These are phyloP conservation scores for Hypoxylon sp. DNA, from an alignment of 2,329 filamentous ascomycete species.

Conservation along the genomic window DNA sequence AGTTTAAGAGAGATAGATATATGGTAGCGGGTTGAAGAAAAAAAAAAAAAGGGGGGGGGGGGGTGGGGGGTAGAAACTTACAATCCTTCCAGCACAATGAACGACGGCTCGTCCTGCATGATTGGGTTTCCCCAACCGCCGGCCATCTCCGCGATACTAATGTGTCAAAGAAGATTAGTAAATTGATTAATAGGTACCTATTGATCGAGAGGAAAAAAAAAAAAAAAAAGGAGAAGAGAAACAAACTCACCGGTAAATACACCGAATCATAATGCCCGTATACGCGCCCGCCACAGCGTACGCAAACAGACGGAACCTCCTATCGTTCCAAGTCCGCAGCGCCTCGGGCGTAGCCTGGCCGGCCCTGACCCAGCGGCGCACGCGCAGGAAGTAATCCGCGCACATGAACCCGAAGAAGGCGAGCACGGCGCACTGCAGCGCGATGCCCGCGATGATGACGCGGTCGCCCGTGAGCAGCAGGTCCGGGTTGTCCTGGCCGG, in stretches of 20 bases:
- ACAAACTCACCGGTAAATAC: constrained; percentile 60
- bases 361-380: constrained; percentile 50
- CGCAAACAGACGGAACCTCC: constrained; percentile 55
- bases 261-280: constrained; percentile 57
- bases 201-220: background rate
- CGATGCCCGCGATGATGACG: constrained; percentile 63
- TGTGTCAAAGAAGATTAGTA: background rate
- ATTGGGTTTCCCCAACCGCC: constrained; percentile 70
- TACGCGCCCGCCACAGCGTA: constrained; percentile 57
- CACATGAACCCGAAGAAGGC: constrained; percentile 54
- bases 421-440: constrained; percentile 62
- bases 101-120: constrained; percentile 69
- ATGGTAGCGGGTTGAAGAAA: too few species aligned
- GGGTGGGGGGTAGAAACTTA: constrained; percentile 40
- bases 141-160: constrained; percentile 69
- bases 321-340: constrained; percentile 53
- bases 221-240: background rate
- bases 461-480: constrained; percentile 58
- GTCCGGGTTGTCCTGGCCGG: constrained; percentile 49
- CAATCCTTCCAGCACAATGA: constrained; percentile 66
- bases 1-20: too few species aligned
- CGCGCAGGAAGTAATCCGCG: constrained; percentile 57
- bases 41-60: background rate
- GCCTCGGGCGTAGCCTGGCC: constrained; percentile 44
- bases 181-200: too few species aligned